Evolutionary conservation across 2,329 filamentous ascomycete species (phyloP).

Genomic region (Fusarium virguliforme): DNA sequence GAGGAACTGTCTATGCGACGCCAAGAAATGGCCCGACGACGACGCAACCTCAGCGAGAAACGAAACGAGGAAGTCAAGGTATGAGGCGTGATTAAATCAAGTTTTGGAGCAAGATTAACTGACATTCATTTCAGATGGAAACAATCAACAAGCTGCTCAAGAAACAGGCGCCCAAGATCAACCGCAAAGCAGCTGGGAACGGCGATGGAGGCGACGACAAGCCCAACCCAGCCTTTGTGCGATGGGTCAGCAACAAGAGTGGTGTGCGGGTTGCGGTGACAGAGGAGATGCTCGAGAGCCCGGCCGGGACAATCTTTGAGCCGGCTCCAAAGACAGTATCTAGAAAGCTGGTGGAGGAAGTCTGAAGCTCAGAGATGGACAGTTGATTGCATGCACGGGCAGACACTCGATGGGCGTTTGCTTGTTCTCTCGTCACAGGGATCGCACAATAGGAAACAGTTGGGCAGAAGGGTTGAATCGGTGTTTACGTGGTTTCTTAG

Average conservation of each 20-base stretch:
- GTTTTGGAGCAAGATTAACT: constrained; percentile 21
- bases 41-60: constrained; percentile 76
- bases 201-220: constrained; percentile 64
- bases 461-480: neutral
- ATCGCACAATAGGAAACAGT: constrained; percentile 3
- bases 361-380: constrained; percentile 53
- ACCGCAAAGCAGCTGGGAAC: constrained; percentile 63
- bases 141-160: constrained; percentile 92
- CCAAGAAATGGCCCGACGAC: constrained; percentile 74
- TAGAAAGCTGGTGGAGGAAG: constrained; percentile 71
- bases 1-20: constrained; percentile 75
- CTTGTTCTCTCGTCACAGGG: neutral
- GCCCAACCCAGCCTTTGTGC: constrained; percentile 74
- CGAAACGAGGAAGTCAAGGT: constrained; percentile 77
- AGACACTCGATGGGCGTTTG: neutral
- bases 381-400: neutral
- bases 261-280: constrained; percentile 77
- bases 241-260: constrained; percentile 79
- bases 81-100: constrained; percentile 34
- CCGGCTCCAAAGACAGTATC: constrained; percentile 52
- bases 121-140: constrained; percentile 75
- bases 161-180: constrained; percentile 85
- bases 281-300: constrained; percentile 76
- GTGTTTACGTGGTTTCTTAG: constrained; percentile 1
- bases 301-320: constrained; percentile 73